Percentiles rank a stretch among this genome's conserved stretches.
phyloP scores from a whole-genome alignment of 2,329 filamentous ascomycete species.

The Sporothrix pallida region DNA sequence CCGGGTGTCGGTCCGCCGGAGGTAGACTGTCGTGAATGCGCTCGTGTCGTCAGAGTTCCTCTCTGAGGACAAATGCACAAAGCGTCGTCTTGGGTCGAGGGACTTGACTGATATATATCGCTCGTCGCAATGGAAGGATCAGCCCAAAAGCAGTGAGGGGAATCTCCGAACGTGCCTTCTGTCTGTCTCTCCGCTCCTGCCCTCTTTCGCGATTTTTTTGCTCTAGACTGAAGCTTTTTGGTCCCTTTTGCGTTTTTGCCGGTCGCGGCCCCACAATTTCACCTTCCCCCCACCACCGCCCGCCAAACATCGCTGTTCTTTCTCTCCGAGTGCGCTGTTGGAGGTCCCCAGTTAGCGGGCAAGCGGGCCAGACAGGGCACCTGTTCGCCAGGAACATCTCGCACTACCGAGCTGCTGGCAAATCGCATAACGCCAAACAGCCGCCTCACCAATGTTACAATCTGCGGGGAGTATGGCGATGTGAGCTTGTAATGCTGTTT shows the following conservation, averaged over 20 bases:
- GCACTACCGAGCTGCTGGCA: constrained; percentile 12
- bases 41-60: not conserved
- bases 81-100: too few species aligned
- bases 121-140: not conserved
- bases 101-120: constrained; percentile 5
- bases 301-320: not conserved
- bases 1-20: constrained; percentile 10
- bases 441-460: constrained; percentile 31
- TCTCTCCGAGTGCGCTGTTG: constrained; percentile 3
- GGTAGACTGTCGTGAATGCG: not conserved
- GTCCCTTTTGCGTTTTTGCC: not conserved
- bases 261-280: constrained; percentile 23
- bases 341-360: not conserved
- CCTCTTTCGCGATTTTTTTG: constrained; percentile 8
- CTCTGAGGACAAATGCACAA: too few species aligned
- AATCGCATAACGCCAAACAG: constrained; percentile 29
- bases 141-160: not conserved
- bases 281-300: not conserved
- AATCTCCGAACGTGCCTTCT: not conserved
- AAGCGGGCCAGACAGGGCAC: not conserved
- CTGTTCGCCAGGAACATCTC: not conserved
- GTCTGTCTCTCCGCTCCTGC: constrained; percentile 4
- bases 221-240: constrained; percentile 13
- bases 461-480: constrained; percentile 28
- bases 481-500: not conserved